These are phyloP conservation scores for Hypoxylon sp. DNA, from an alignment of 2,329 filamentous ascomycete genomes.

Conservation along the genomic window DNA sequence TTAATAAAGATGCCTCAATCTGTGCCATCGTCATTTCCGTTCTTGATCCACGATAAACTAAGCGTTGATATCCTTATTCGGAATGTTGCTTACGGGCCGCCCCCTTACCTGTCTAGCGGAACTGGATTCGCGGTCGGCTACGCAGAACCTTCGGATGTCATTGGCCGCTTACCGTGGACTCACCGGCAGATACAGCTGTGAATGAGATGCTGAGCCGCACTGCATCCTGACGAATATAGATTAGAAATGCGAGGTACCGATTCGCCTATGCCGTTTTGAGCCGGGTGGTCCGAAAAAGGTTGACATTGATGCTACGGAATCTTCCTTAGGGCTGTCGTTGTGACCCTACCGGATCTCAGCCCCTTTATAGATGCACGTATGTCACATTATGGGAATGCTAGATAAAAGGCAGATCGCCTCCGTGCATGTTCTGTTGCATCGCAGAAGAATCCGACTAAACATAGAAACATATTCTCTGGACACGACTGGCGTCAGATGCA, in stretches of 20 bases:
- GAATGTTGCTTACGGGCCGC: constrained; percentile 17
- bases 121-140: constrained; percentile 12
- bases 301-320: constrained; percentile 16
- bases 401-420: constrained; percentile 21
- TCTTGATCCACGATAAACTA: constrained; percentile 12
- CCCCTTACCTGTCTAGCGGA: constrained; percentile 11
- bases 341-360: constrained; percentile 22
- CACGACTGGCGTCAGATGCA: constrained; percentile 4
- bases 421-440: constrained; percentile 16
- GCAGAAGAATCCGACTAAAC: constrained; percentile 18
- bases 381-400: constrained; percentile 21
- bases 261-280: constrained; percentile 18
- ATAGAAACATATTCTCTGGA: constrained; percentile 8
- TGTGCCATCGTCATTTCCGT: constrained; percentile 25
- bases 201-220: constrained; percentile 18
- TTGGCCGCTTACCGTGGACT: constrained; percentile 7
- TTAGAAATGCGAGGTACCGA: constrained; percentile 21
- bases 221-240: constrained; percentile 17
- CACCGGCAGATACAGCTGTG: constrained; percentile 4
- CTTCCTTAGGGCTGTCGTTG: constrained; percentile 31
- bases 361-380: constrained; percentile 19
- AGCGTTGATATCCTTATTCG: constrained; percentile 21
- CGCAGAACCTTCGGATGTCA: constrained; percentile 11
- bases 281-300: constrained; percentile 13
- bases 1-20: constrained; percentile 26